phyloP scores from a whole-genome alignment of 305 asterid genomes.

The Fraxinus sp. region DNA sequence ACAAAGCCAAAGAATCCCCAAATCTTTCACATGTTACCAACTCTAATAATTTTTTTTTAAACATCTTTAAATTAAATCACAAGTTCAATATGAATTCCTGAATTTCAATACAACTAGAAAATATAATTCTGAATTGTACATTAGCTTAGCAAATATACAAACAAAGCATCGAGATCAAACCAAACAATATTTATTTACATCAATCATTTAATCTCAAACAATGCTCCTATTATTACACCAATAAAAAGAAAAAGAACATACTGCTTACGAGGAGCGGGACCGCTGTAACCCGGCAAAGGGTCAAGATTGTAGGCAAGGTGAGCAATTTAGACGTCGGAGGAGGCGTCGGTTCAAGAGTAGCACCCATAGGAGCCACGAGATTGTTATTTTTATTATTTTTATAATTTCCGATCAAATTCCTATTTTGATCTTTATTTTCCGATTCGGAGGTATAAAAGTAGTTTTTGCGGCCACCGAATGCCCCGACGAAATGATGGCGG shows the following conservation, averaged over 20 bases:
- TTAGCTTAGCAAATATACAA: neutral
- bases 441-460: constrained; percentile 32
- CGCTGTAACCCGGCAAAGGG: constrained; percentile 83
- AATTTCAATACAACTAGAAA: neutral
- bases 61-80: neutral
- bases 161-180: neutral
- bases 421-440: constrained; percentile 15
- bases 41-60: neutral
- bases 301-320: constrained; percentile 87
- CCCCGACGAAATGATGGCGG: constrained; percentile 5
- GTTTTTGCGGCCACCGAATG: constrained; percentile 25
- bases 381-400: constrained; percentile 5
- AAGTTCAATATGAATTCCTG: neutral
- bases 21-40: neutral
- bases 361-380: constrained; percentile 47
- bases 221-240: neutral
- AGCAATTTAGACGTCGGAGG: constrained; percentile 47
- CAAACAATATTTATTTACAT: neutral
- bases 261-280: constrained; percentile 72
- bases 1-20: neutral
- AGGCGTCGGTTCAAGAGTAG: constrained; percentile 32
- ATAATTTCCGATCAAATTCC: constrained; percentile 21
- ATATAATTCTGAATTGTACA: neutral
- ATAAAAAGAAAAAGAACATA: constrained; percentile 31
- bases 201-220: neutral